phyloP scores from a whole-genome alignment of 2,329 filamentous ascomycete species.

The Fusarium avenaceum region DNA sequence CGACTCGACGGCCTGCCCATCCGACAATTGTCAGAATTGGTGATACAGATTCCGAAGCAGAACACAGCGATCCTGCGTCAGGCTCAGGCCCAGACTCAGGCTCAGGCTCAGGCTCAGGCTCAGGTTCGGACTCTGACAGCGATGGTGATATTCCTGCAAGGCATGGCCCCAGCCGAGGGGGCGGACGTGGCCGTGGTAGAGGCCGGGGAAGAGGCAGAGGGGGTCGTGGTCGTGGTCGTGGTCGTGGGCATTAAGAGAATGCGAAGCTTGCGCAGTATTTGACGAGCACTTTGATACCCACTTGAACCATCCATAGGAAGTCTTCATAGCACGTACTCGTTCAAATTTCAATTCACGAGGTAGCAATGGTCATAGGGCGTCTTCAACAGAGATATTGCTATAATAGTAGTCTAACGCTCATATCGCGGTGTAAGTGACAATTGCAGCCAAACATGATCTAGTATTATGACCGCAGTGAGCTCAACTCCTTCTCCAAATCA shows the following conservation, averaged over 20 bases:
- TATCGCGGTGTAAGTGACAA: background rate
- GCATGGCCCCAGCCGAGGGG: constrained; percentile 38
- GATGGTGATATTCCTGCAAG: constrained; percentile 47
- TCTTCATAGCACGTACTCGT: constrained; percentile 8
- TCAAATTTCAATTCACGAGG: background rate
- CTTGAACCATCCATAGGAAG: background rate
- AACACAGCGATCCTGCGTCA: constrained; percentile 18
- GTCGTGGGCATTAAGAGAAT: constrained; percentile 24
- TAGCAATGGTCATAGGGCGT: constrained; percentile 2
- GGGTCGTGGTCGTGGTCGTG: constrained; percentile 24
- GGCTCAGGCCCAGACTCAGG: constrained; percentile 14
- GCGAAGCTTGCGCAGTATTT: constrained; percentile 6
- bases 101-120: background rate
- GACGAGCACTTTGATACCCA: constrained; percentile 19
- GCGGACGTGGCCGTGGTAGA: constrained; percentile 43
- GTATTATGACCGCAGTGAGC: constrained; percentile 19
- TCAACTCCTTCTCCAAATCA: constrained; percentile 70
- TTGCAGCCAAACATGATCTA: background rate
- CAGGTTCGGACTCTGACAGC: constrained; percentile 30
- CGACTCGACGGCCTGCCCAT: constrained; percentile 13
- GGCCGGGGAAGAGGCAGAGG: constrained; percentile 34
- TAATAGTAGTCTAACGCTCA: background rate
- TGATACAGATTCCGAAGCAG: constrained; percentile 45
- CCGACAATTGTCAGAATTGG: constrained; percentile 46
- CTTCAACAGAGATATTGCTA: constrained; percentile 1